phyloP scores from a whole-genome alignment of 305 asterid species.

The Ilex paraguariensis region DNA sequence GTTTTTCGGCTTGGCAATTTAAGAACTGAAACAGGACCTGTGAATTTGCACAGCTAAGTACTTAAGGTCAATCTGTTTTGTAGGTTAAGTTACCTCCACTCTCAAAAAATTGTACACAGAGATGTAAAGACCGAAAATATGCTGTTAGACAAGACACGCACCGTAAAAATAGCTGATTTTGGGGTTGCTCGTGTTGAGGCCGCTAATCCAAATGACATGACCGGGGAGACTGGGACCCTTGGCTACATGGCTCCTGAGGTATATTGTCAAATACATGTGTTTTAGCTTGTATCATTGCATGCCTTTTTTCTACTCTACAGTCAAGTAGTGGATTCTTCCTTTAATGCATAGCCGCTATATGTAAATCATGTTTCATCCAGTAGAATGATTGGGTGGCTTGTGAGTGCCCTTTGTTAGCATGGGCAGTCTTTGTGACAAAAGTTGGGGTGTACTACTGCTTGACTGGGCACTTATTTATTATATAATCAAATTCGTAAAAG shows the following conservation, averaged over 20 bases:
- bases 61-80: slow-evolving; percentile 5
- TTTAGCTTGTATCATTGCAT: not conserved
- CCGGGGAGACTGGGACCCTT: slow-evolving; percentile 92
- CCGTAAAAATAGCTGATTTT: slow-evolving; percentile 81
- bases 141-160: slow-evolving; percentile 64
- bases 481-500: no score
- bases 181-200: slow-evolving; percentile 98
- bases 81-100: slow-evolving; percentile 85
- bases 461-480: no score
- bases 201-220: slow-evolving; percentile 90
- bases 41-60: not conserved
- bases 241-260: slow-evolving; percentile 99
- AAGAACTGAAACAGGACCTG: no score
- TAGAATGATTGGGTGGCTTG: no score
- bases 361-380: no score
- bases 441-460: no score
- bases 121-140: slow-evolving; percentile 90
- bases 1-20: not conserved
- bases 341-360: no score
- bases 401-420: no score
- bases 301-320: no score
- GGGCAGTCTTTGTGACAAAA: no score
- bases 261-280: slow-evolving; percentile 2
- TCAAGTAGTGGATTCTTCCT: no score
- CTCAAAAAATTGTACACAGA: slow-evolving; percentile 79